Conservation (phyloP, 1,139 yeast genomes). For the Candida freyschussii region DNA sequence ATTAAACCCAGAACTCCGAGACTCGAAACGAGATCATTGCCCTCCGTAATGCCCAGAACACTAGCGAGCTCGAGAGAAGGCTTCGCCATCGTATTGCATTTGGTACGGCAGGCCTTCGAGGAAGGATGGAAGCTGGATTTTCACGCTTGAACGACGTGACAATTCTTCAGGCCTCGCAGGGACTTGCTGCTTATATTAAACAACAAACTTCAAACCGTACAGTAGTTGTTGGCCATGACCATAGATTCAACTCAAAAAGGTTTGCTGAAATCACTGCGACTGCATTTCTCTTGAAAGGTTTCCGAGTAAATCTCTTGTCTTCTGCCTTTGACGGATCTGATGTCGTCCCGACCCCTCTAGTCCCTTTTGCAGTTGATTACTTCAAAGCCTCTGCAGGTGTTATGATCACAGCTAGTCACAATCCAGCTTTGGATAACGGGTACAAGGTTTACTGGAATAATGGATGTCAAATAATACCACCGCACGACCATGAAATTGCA, state of each 20-base stretch:
- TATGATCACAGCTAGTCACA: conserved; percentile 96
- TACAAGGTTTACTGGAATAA: conserved; percentile 91
- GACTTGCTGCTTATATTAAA: conserved; percentile 61
- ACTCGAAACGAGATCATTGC: conserved; percentile 52
- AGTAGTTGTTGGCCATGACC: conserved; percentile 88
- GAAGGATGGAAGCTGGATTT: conserved; percentile 88
- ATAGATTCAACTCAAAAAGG: conserved; percentile 70
- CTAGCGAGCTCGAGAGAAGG: conserved; percentile 45
- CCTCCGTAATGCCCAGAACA: conserved; percentile 39
- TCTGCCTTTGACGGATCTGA: conserved; percentile 29
- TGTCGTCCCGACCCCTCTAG: conserved; percentile 85
- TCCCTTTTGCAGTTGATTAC: conserved; percentile 77
- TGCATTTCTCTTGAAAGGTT: conserved; percentile 64
- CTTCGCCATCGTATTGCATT: conserved; percentile 57
- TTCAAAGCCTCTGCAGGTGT: conserved; percentile 72
- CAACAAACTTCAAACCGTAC: conserved; percentile 36
- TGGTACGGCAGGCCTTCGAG: conserved; percentile 90
- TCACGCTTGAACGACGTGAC: conserved; percentile 87
- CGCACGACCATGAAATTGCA: conserved; percentile 77
- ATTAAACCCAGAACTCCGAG: conserved; percentile 38
- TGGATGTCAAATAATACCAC: conserved; percentile 95
- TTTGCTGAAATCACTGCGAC: conserved; percentile 79
- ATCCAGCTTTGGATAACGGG: conserved; percentile 91
- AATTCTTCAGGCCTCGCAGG: conserved; percentile 88
- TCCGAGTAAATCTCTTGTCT: conserved; percentile 58